Base-by-base conservation (phyloP, 768 basidiomycete genomes). In the Paxillus involutus region DNA sequence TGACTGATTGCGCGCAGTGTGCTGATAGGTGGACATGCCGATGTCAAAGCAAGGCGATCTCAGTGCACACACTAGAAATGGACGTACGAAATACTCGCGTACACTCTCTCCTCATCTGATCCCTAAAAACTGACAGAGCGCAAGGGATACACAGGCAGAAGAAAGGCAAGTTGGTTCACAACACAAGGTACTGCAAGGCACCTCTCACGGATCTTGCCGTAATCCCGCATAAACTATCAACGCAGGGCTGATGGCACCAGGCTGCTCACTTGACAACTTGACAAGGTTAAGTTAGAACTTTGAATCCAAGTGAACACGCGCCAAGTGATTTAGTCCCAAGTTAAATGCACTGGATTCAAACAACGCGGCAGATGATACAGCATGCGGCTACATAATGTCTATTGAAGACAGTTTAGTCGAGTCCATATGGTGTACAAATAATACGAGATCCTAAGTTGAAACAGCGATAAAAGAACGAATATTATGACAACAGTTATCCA, bases 341-440 rank as follows among this genome's bases (percentile, higher is more conserved):
- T 26, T 26, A 26, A 43, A 44, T 60, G 54, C 49, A 55, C 55
- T 61, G 51, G 46, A 41, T 63, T 63, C 57, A 49, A 57, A 59
- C 40, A 63, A 46, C 52, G 42, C 47, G 44, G 32, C 32, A 55
- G 19, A 53, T 61, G 53, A 68, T 68, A 68, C 67, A 68, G 9
- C 37, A 51, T 57, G 53, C 52, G 62, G 67, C 69, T 71, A 69
- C 67, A 68, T 68, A 59, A 51, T 53, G 55, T 66, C 59, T 66
- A 62, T 58, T 45, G 35, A 52, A 52, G 47, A 37, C 33, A 52
- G 44, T 21, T 44, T 57, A 67, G 53, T 40, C 53, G 62, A 56
- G 67, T 67, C 65, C 65, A 52, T 63, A 32, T 69, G 58, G 58
- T 67, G 62, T 69, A 69, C 67, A 69, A 39, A 48, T 62, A 69